Evolutionary conservation across 1,284 basidiomycete genomes (phyloP), one percentile per base, ranked within the genome.

Genomic region (Marasmius sp.): DNA sequence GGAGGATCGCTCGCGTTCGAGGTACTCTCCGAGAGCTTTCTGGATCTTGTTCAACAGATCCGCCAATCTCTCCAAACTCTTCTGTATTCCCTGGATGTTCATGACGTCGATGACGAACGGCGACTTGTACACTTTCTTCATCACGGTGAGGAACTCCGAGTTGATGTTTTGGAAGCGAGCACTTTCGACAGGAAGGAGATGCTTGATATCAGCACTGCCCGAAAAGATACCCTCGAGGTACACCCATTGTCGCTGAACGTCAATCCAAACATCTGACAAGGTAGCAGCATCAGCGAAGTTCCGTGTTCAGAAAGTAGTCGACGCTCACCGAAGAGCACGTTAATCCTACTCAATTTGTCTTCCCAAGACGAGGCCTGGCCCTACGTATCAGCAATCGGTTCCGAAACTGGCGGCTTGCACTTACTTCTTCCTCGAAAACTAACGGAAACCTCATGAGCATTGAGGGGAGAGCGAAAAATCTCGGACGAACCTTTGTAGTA

Each of bases 41-140:
- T 99, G 97, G 56, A 99, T 98, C 82, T 99, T 99, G 81, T 93
- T 94, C 61, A 99, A 82, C 41, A 98, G 81, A 68, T 99, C 97
- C 0, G 95, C 94, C 5, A 99, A 86, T 64, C 97, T 94, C 75
- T 99, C 98, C 64, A 99, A 81, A 67, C 92, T 95, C 79, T 98
- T 98, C 78, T 98, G 96, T 59, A 99, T 93, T 47, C 93, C 94
- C 59, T 90, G 91, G 63, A 99, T 98, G 73, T 96, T 95, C 83
- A 99, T 87, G 57, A 99, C 96, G 68, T 99, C 97, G 58, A 98
- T 81, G 47, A 99, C 91, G 72, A 97, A 97, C 0, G 97, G 96
- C 18, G 97, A 98, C 78, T 99, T 99, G 86, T 96, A 95, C 64
- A 99, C 97, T 76, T 97, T 97, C 81, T 98, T 98, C 96, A 99